Percentiles rank a stretch among this genome's conserved stretches.
Conservation (phyloP, 805 yeast species). For the Myxozyma melibiosi region DNA sequence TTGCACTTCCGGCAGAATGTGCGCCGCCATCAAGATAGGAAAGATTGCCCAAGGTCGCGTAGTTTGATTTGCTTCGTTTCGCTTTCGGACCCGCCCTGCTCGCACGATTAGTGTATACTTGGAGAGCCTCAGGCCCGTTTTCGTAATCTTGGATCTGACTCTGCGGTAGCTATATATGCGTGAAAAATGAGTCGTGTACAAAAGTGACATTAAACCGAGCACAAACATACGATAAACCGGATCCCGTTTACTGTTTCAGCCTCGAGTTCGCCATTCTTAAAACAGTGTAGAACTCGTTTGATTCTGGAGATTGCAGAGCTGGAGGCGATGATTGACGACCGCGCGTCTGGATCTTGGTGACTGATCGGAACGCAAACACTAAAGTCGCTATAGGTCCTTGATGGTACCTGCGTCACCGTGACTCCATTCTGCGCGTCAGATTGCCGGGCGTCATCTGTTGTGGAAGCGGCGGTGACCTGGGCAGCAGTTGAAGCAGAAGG, state of each 20-base stretch:
- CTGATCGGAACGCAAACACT: neutral
- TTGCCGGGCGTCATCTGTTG: too few species aligned
- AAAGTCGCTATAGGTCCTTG: too few species aligned
- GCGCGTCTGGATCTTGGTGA: neutral
- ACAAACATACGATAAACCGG: neutral
- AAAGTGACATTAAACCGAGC: too few species aligned
- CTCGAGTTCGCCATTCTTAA: neutral
- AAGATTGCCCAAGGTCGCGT: too few species aligned
- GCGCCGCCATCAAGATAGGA: too few species aligned
- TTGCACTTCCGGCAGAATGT: too few species aligned
- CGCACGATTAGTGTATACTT: neutral
- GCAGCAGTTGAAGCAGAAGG: too few species aligned
- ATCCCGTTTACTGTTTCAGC: neutral
- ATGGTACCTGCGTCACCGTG: too few species aligned
- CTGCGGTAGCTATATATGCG: neutral
- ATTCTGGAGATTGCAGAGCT: constrained; percentile 2
- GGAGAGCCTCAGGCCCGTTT: constrained; percentile 6
- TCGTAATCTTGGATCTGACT: neutral
- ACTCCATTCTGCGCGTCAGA: too few species aligned
- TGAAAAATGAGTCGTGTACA: neutral
- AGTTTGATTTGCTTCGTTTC: too few species aligned
- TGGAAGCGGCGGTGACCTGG: too few species aligned
- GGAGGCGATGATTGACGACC: neutral
- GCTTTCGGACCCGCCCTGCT: too few species aligned
- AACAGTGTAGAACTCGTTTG: neutral